Base-by-base conservation (phyloP, 768 basidiomycete genomes). In the Trametes maxima region DNA sequence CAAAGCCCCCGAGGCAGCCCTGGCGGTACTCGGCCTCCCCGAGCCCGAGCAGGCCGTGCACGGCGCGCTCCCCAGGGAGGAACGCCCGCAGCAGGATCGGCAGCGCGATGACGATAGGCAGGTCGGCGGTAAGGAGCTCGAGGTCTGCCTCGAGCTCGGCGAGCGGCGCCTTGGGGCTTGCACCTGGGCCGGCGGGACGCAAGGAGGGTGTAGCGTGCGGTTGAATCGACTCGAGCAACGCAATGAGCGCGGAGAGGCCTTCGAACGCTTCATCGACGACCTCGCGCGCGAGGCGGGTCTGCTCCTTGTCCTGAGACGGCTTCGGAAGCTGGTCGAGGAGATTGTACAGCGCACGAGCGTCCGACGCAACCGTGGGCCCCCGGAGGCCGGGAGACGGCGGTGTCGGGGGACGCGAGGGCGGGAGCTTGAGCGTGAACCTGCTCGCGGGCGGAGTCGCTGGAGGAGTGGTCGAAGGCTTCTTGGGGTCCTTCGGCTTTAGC, bases 201-300 rank as follows among this genome's bases (percentile, higher is more conserved):
- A n/a, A 65, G 57, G 19, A 65, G 57, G 48, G 67, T 63, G 61
- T 63, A 46, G 72, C 69, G 33, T 57, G 58, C 19, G 70, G 54
- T 40, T 76, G 71, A 16, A 81, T 76, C 16, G 77, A 78, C 60
- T 88, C 86, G 14, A 92, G 76, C 25, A 92, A 77, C 11, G 79
- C 75, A 16, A 77, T 76, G 17, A 93, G 73, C 21, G 84, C 80
- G 65, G 79, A 75, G 25, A 93, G 75, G 16, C 85, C 87, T 56
- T 81, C 82, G 65, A 88, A 85, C 1, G 89, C 92, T 68, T 92
- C 91, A 55, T 89, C 86, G 11, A 93, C 90, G 5, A 89, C 92
- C 70, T 94, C 91, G 42, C 81, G 79, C n/a, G 92, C 91, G 10
- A 90, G 72, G 24, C 76, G 77, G 11, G 82, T 80, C 11, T 74